phyloP scores from a whole-genome alignment of 1,284 basidiomycete species.

The Malassezia sp. region DNA sequence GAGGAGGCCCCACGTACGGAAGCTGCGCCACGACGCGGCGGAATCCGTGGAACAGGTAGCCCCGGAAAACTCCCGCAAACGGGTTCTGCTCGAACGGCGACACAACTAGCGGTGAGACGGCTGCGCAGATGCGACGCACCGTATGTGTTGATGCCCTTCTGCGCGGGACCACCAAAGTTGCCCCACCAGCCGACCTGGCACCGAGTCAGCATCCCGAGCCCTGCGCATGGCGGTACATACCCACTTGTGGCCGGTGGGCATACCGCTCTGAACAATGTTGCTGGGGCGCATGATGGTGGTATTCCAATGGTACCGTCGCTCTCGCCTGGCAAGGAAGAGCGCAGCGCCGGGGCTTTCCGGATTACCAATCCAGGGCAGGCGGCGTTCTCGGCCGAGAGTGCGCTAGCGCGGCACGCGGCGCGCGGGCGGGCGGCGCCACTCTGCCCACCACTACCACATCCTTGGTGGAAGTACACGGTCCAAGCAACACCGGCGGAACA shows the following conservation, averaged over 20 bases:
- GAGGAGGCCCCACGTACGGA: slow-evolving; percentile 42
- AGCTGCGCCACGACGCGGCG: slow-evolving; percentile 39
- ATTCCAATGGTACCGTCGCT: slow-evolving; percentile 1
- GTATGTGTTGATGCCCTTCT: slow-evolving; percentile 40
- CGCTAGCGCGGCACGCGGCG: not conserved
- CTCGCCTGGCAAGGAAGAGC: too few relatives aligned
- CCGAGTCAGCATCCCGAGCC: slow-evolving; percentile 1
- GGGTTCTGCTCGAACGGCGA: slow-evolving; percentile 44
- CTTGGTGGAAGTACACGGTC: too few relatives aligned
- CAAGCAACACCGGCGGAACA: too few relatives aligned
- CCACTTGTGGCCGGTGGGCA: slow-evolving; percentile 17
- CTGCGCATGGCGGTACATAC: slow-evolving; percentile 2
- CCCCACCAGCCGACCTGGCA: slow-evolving; percentile 47
- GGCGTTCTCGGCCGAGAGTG: slow-evolving; percentile 12
- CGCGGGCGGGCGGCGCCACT: not conserved
- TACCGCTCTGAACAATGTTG: slow-evolving; percentile 17
- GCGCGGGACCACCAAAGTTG: slow-evolving; percentile 40
- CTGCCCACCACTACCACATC: too few relatives aligned
- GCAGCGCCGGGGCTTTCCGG: slow-evolving; percentile 20
- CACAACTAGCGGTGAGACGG: slow-evolving; percentile 19
- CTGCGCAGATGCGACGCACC: slow-evolving; percentile 13
- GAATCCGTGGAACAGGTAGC: slow-evolving; percentile 44
- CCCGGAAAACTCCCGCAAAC: slow-evolving; percentile 37
- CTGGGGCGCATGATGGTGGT: slow-evolving; percentile 13
- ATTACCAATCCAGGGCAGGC: slow-evolving; percentile 12